Conservation (phyloP, 768 basidiomycete genomes). For the Tulasnella sp. region DNA sequence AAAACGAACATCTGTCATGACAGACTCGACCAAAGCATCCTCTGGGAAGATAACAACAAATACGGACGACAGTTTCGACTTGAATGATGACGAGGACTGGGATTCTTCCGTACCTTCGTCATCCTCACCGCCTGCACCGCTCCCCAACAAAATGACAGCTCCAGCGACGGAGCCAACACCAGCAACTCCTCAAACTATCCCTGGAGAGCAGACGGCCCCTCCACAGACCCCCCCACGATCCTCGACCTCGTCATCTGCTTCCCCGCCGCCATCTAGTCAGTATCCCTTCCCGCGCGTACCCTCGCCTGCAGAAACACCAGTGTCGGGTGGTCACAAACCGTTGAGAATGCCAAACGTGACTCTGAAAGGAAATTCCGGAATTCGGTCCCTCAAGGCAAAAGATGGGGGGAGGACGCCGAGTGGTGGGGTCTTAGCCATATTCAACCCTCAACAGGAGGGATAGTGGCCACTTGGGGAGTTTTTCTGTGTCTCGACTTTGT, state of each 20-base stretch:
- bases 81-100: constrained; percentile 28
- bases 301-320: constrained; percentile 4
- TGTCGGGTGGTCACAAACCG: background rate
- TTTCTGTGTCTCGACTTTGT: background rate
- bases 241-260: background rate
- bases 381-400: constrained; percentile 69
- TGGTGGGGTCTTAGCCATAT: constrained; percentile 76
- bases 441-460: constrained; percentile 22
- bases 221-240: constrained; percentile 20
- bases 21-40: constrained; percentile 11
- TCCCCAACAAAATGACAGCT: background rate
- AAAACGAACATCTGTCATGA: constrained; percentile 16
- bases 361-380: constrained; percentile 34
- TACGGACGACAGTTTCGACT: constrained; percentile 21
- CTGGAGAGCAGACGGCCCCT: background rate
- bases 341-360: constrained; percentile 22
- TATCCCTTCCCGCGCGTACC: constrained; percentile 30
- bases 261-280: constrained; percentile 16
- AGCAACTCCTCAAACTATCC: background rate
- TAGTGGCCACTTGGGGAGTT: background rate
- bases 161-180: background rate
- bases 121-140: constrained; percentile 26
- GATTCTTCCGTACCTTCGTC: constrained; percentile 29
- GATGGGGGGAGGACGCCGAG: constrained; percentile 83
- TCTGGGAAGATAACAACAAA: constrained; percentile 13